phyloP scores from a whole-genome alignment of 441 rosid species.

The Flueggea neowawraea region DNA sequence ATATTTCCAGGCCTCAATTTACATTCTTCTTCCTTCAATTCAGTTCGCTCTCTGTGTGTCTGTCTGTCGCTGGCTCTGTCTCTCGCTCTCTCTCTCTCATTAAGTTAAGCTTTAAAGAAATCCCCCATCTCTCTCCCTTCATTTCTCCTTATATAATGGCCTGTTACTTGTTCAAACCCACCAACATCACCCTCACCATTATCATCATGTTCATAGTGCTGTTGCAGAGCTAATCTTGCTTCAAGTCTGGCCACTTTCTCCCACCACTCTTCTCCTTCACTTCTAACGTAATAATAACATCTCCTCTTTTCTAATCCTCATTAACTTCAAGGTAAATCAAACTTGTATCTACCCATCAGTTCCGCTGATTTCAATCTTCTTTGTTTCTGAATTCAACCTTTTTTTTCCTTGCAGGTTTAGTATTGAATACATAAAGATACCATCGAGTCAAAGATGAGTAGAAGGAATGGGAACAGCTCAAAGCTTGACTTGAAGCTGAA shows the following conservation, averaged over 20 bases:
- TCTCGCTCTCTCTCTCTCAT: slow-evolving; percentile 43
- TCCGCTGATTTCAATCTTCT: too few species aligned
- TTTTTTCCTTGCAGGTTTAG: too few species aligned
- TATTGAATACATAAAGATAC: too few species aligned
- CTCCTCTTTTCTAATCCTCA: too few species aligned
- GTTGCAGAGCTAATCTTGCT: neutral
- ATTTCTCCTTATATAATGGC: slow-evolving; percentile 51
- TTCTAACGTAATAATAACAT: too few species aligned
- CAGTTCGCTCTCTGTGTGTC: too few species aligned
- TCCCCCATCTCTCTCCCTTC: slow-evolving; percentile 34
- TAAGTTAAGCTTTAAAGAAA: slow-evolving; percentile 70
- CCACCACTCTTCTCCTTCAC: too few species aligned
- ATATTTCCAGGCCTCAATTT: slow-evolving; percentile 67
- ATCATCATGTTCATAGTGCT: slow-evolving; percentile 9
- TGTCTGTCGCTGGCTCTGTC: too few species aligned
- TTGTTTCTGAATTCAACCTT: too few species aligned
- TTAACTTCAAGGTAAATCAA: too few species aligned
- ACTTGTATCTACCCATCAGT: too few species aligned
- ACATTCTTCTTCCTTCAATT: slow-evolving; percentile 60
- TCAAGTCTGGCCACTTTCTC: neutral
- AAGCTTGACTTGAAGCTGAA: slow-evolving; percentile 90
- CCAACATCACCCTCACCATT: slow-evolving; percentile 24
- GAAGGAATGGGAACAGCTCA: slow-evolving; percentile 51
- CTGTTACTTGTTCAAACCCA: slow-evolving; percentile 35
- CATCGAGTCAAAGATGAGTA: slow-evolving; percentile 42